A percentile compares a stretch with the other conserved stretches of the same genome.
Conservation (phyloP, 352 stramenopile genomes). For the Phytophthora aleatoria region DNA sequence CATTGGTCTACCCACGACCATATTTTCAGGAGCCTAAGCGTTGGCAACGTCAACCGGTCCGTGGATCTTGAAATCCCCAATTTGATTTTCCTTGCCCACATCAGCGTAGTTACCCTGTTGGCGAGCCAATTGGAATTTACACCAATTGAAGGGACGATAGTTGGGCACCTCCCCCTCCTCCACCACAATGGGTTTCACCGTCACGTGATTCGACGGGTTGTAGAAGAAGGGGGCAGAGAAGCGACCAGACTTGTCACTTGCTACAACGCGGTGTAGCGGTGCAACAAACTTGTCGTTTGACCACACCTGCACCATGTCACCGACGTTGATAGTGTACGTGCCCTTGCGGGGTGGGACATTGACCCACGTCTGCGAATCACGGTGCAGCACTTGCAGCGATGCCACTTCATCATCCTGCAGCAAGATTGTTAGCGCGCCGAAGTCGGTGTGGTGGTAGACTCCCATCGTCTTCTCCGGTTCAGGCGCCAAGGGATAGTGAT, state of each 20-base stretch:
- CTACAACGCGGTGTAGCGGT: constrained; percentile 56
- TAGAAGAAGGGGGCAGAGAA: constrained; percentile 74
- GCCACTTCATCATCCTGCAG: constrained; percentile 67
- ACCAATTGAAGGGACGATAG: constrained; percentile 86
- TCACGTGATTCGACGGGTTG: constrained; percentile 63
- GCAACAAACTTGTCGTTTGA: constrained; percentile 62
- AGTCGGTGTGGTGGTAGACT: constrained; percentile 70
- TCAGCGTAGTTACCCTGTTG: constrained; percentile 93
- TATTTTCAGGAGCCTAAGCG: background rate
- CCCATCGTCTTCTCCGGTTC: constrained; percentile 59
- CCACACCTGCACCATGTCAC: constrained; percentile 67
- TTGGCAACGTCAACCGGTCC: constrained; percentile 14
- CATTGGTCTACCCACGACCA: no score
- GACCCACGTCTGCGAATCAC: constrained; percentile 40
- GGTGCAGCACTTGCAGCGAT: constrained; percentile 61
- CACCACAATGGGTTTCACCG: constrained; percentile 67
- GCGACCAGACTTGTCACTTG: constrained; percentile 35
- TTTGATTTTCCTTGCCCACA: constrained; percentile 83
- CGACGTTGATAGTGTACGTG: constrained; percentile 60
- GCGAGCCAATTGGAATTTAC: constrained; percentile 73
- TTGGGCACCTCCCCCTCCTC: constrained; percentile 35
- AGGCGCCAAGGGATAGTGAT: constrained; percentile 87
- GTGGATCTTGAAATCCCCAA: background rate
- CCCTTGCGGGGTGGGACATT: constrained; percentile 9
- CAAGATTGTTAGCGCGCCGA: constrained; percentile 59